Evolutionary conservation across 495 filamentous ascomycete genomes (phyloP), one percentile per base, ranked within the genome.

Genomic region (Aspergillus ellipticus): DNA sequence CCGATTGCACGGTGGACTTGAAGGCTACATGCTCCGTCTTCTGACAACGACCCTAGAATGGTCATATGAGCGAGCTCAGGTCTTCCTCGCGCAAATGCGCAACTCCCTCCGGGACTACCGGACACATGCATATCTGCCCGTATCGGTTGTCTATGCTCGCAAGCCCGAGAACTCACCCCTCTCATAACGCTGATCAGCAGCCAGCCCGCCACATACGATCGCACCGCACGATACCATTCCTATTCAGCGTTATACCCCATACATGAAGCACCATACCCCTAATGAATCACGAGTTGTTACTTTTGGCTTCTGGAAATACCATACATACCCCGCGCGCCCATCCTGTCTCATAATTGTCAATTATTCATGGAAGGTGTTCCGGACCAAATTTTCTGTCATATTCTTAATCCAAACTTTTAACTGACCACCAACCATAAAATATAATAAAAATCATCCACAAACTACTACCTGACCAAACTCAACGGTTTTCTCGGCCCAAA

Each of bases 1-100:
- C 7, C 80, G 85, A 49, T 81, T 86, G 6, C 63, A 86, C 39
- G 73, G 81, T 59, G 83, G 85, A 4, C 79, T 87, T 52, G 86
- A 76, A 49, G 74, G 76, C 5, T 82, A 76, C 58, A 74, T 69
- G 26, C 63, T 86, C n/a, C 82, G 82, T 4, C 79, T 85, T 7
- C 74, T 86, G 54, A 89, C 83, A 2, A 75, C 82, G 42, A 75
- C 78, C 0, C 69, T 83, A 19, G 66, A 68, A 33, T 67, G 65
- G 62, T 54, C 60, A 4, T 67, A 65, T 39, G 60, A 56, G 28
- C 53, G 53, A 28, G 57, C 58, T 1, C 65, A 65, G 47, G 19
- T 65, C 0, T 60, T 61, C 20, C 65, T 67, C 13, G 65, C 62
- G 2, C 57, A 65, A 41, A 67, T 67, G 65, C 62, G 65, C 13